Percentiles rank a stretch among this genome's conserved stretches.
Evolutionary conservation across 1,139 yeast species (phyloP).

Genomic region (Sugiyamaella paludigena): DNA sequence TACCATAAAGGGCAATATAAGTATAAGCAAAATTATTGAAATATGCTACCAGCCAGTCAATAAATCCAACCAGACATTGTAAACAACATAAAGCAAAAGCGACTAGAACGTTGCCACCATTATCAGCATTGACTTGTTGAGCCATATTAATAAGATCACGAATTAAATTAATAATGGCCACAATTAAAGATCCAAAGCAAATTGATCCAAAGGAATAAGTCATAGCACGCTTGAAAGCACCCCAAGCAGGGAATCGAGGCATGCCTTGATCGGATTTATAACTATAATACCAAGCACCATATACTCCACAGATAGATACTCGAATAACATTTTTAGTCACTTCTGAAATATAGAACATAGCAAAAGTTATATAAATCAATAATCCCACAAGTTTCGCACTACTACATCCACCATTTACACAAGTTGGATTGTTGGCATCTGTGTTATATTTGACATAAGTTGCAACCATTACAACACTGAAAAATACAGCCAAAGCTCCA

Average conservation of each 20-base stretch:
- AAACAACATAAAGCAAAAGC: constrained; percentile 52
- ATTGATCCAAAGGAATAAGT: constrained; percentile 89
- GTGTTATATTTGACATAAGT: constrained; percentile 72
- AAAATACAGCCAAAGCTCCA: constrained; percentile 62
- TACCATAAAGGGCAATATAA: constrained; percentile 84
- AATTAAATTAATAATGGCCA: constrained; percentile 66
- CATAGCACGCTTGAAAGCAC: constrained; percentile 78
- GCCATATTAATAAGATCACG: constrained; percentile 52
- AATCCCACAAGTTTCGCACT: constrained; percentile 65
- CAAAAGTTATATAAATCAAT: constrained; percentile 68
- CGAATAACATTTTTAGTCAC: constrained; percentile 83
- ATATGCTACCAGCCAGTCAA: constrained; percentile 80
- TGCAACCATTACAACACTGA: constrained; percentile 67
- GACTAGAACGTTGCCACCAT: constrained; percentile 53
- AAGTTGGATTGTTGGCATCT: constrained; percentile 46
- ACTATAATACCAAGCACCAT: constrained; percentile 88
- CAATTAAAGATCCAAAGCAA: constrained; percentile 82
- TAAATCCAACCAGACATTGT: constrained; percentile 59
- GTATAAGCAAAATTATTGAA: constrained; percentile 91
- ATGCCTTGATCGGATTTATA: constrained; percentile 74
- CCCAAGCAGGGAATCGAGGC: constrained; percentile 77
- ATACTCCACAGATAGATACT: constrained; percentile 79
- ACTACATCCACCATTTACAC: constrained; percentile 68
- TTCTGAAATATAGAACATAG: constrained; percentile 83
- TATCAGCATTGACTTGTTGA: constrained; percentile 39